phyloP scores from a whole-genome alignment of 768 basidiomycete genomes.

The Leccinum broughii region DNA sequence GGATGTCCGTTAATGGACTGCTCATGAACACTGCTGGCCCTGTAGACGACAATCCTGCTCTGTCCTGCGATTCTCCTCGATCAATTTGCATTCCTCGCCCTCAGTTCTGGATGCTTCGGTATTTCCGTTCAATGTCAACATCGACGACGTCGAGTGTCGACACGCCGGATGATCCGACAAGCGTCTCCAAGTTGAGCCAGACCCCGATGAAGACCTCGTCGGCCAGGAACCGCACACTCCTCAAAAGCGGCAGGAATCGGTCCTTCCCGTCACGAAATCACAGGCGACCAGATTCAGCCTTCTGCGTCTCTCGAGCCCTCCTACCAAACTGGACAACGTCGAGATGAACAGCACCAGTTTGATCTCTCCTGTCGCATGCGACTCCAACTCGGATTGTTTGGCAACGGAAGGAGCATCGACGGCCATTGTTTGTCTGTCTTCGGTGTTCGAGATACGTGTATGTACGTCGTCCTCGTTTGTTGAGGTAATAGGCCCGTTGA shows the following conservation, averaged over 20 bases:
- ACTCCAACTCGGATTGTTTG: conserved; percentile 25
- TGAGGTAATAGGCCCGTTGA: neutral
- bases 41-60: neutral
- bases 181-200: neutral
- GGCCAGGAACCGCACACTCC: conserved; percentile 1
- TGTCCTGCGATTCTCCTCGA: neutral
- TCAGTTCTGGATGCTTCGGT: conserved; percentile 19
- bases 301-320: conserved; percentile 19
- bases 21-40: conserved; percentile 19
- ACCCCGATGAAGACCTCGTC: conserved; percentile 5
- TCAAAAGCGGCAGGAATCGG: conserved; percentile 16
- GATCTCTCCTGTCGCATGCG: conserved; percentile 27
- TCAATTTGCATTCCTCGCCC: conserved; percentile 13
- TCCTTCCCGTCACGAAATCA: conserved; percentile 4
- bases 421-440: conserved; percentile 9
- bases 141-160: conserved; percentile 4
- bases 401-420: conserved; percentile 24
- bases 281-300: neutral
- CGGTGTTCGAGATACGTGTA: neutral
- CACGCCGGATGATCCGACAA: neutral
- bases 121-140: conserved; percentile 17
- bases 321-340: conserved; percentile 15
- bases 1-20: conserved; percentile 25
- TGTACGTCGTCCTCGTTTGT: conserved; percentile 5
- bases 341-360: conserved; percentile 10